These are phyloP conservation scores for Claviceps purpurea DNA, from an alignment of 2,329 filamentous ascomycete genomes.

Conservation along the genomic window DNA sequence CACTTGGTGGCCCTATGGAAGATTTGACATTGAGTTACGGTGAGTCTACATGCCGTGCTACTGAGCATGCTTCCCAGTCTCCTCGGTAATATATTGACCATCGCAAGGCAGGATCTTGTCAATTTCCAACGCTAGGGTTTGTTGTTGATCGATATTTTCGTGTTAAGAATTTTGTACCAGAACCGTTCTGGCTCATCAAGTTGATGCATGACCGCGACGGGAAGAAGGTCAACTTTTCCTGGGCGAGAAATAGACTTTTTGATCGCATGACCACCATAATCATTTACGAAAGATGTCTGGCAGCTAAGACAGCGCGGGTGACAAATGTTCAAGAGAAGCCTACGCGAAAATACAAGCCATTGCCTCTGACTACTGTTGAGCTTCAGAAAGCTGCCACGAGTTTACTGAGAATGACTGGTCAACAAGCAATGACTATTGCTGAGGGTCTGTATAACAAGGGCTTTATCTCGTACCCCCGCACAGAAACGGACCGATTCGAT, in stretches of 20 bases:
- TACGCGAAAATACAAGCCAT: conserved; percentile 83
- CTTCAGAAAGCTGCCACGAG: conserved; percentile 89
- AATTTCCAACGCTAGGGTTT: conserved; percentile 93
- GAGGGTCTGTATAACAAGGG: conserved; percentile 85
- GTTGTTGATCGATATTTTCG: conserved; percentile 93
- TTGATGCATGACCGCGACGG: conserved; percentile 65
- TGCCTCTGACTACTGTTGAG: conserved; percentile 91
- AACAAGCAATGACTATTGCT: conserved; percentile 77
- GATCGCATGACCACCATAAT: conserved; percentile 71
- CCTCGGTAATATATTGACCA: neutral
- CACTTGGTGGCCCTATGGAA: conserved; percentile 53
- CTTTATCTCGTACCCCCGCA: conserved; percentile 94
- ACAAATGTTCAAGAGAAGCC: conserved; percentile 80
- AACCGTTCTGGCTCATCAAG: conserved; percentile 86
- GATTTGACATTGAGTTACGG: conserved; percentile 69
- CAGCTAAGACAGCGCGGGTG: conserved; percentile 64
- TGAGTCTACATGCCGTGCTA: conserved; percentile 20
- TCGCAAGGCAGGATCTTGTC: conserved; percentile 58
- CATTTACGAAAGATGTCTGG: conserved; percentile 74
- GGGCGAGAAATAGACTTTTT: conserved; percentile 73
- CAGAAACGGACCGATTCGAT: conserved; percentile 93
- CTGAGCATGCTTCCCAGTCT: neutral
- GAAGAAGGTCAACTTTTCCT: conserved; percentile 71
- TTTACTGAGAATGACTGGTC: conserved; percentile 80
- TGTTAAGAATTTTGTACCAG: conserved; percentile 85